Evolutionary conservation across 2,329 filamentous ascomycete species (phyloP), one percentile per base, ranked within the genome.

Genomic region (Diaporthe batatas): DNA sequence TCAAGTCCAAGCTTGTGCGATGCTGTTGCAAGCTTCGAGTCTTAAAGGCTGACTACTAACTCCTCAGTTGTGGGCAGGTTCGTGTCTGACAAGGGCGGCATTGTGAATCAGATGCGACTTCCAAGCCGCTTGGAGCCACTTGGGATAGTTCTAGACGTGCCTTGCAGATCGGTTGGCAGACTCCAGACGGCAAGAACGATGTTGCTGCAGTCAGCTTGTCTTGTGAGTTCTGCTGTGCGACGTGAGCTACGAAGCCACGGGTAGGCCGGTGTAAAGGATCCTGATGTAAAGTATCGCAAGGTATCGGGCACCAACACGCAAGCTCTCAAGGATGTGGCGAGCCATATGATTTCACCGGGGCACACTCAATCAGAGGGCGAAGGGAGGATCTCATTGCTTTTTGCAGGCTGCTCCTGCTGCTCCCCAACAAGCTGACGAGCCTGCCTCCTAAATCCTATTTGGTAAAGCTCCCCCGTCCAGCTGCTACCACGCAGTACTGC

Each of bases 61-160:
- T 74, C 73, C 44, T 74, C 70, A 39, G 73, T 73, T 62, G 67
- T 74, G n/a, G 73, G 73, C 58, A 74, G 36, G 18, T 62, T 70
- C 18, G 55, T 70, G 68, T 70, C 68, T 58, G 68, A 62, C 23
- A 58, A 44, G 21, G 53, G 47, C 53, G 55, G 23, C 68, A 70
- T 70, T 29, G 39, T 72, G 62, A 65, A 72, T 42, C 53, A 58
- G 34, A 58, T 18, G 51, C 32, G 16, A 49, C 53, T 51, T 47
- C 29, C 34, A 62, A 51, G 55, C 42, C 47, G 53, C 62, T 67
- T 67, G 62, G 32, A 51, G 55, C 42, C 47, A 67, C 62, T 67
- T 67, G 62, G 32, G 44, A 67, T 67, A 29, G 29, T 58, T 51
- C 29, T n/a, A 32, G 23, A 23, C 36, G 51, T 53, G 44, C 32